Conservation (phyloP, 805 yeast species). For the Candida patagonica region DNA sequence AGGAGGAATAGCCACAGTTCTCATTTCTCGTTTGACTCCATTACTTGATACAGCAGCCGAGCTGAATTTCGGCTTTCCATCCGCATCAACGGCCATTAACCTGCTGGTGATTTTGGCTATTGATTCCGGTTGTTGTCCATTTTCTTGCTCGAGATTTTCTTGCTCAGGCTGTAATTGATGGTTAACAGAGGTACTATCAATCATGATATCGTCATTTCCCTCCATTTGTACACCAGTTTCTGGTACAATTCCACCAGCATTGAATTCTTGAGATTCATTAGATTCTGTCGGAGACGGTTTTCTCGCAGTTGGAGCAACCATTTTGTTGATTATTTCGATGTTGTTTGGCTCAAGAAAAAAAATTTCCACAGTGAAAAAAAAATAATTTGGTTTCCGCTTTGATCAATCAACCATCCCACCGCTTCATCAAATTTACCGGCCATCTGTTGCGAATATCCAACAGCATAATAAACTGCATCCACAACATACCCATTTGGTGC, state of each 20-base stretch:
- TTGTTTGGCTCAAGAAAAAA: too few species aligned
- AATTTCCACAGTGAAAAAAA: too few species aligned
- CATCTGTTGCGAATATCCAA: too few species aligned
- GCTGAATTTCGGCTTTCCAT: slow-evolving; percentile 79
- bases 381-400: too few species aligned
- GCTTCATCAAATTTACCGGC: too few species aligned
- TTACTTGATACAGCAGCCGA: slow-evolving; percentile 57
- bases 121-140: slow-evolving; percentile 15
- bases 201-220: slow-evolving; percentile 15
- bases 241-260: too few species aligned
- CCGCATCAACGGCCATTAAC: slow-evolving; percentile 77
- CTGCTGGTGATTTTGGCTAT: slow-evolving; percentile 32
- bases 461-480: too few species aligned
- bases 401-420: too few species aligned
- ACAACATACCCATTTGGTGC: too few species aligned
- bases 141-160: slow-evolving; percentile 5
- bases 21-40: slow-evolving; percentile 69
- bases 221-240: neutral
- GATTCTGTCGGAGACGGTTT: slow-evolving; percentile 8
- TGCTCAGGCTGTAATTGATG: slow-evolving; percentile 1
- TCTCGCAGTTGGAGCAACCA: slow-evolving; percentile 32
- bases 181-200: slow-evolving; percentile 32
- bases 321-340: slow-evolving; percentile 7
- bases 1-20: slow-evolving; percentile 92
- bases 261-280: too few species aligned